These are phyloP conservation scores for Alternaria arborescens DNA, from an alignment of 2,329 filamentous ascomycete genomes.

Conservation along the genomic window DNA sequence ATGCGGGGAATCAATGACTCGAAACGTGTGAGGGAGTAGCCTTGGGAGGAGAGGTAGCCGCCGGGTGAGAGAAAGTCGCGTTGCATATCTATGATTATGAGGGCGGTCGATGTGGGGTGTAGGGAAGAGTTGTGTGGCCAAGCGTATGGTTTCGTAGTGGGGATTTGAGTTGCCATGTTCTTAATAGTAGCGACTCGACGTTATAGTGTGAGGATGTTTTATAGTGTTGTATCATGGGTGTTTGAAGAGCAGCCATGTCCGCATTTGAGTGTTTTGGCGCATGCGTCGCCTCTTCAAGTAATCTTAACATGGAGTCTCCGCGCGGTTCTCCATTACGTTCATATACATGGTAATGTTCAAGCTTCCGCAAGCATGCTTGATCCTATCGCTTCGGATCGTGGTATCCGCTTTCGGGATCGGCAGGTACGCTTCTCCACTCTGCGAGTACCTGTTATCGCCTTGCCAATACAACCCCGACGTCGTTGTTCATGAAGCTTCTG, in stretches of 20 bases:
- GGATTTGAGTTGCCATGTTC: conserved; percentile 31
- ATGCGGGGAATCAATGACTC: conserved; percentile 57
- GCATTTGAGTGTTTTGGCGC: background rate
- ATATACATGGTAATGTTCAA: background rate
- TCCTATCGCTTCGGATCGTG: background rate
- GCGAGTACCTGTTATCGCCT: too few species aligned
- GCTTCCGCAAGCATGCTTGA: background rate
- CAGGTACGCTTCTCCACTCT: background rate
- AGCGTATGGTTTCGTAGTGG: conserved; percentile 45
- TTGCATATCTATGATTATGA: conserved; percentile 66
- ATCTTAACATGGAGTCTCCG: background rate
- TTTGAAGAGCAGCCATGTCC: background rate
- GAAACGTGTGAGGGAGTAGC: conserved; percentile 54
- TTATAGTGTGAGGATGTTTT: background rate
- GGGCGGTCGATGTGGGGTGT: conserved; percentile 56
- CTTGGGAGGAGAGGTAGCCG: conserved; percentile 62
- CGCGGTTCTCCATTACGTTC: background rate
- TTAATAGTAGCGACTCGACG: background rate
- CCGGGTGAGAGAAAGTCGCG: conserved; percentile 60
- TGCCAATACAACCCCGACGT: background rate
- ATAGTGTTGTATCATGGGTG: background rate
- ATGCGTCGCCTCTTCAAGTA: background rate
- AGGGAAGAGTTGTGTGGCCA: conserved; percentile 55
- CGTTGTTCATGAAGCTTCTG: too few species aligned
- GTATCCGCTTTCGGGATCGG: background rate